phyloP scores from a whole-genome alignment of 768 basidiomycete genomes.

The Hericium erinaceus region DNA sequence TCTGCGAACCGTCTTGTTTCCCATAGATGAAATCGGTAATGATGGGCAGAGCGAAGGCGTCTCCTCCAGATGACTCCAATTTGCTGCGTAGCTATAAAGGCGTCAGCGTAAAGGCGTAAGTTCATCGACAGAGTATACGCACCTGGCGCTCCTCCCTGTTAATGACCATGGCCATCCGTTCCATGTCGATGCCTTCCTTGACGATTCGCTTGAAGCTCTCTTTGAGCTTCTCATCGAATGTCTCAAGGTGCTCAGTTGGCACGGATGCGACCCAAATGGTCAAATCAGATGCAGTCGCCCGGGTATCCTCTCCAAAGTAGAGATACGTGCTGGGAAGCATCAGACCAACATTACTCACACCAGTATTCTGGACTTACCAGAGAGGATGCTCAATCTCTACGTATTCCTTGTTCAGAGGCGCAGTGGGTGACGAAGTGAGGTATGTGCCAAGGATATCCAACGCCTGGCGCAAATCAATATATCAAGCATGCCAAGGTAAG shows the following conservation, averaged over 20 bases:
- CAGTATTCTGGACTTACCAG: conserved; percentile 42
- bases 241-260: conserved; percentile 69
- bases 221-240: conserved; percentile 59
- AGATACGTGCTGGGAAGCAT: conserved; percentile 59
- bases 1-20: conserved; percentile 68
- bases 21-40: conserved; percentile 87
- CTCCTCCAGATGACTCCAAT: conserved; percentile 76
- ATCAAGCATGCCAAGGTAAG: background rate
- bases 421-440: conserved; percentile 74
- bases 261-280: conserved; percentile 77
- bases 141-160: conserved; percentile 85
- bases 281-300: conserved; percentile 64
- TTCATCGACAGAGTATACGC: background rate
- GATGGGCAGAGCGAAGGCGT: conserved; percentile 64
- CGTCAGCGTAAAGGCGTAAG: background rate
- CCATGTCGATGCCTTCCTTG: conserved; percentile 78
- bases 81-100: conserved; percentile 64
- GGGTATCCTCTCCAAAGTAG: conserved; percentile 69
- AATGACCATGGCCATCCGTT: conserved; percentile 79
- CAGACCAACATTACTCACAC: background rate
- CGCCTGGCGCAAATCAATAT: conserved; percentile 37
- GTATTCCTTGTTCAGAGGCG: conserved; percentile 84
- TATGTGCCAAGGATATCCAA: conserved; percentile 82
- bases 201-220: conserved; percentile 62
- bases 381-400: conserved; percentile 86